Evolutionary conservation across 1,139 yeast genomes (phyloP).

Genomic region (Debaryomyces coudertii): DNA sequence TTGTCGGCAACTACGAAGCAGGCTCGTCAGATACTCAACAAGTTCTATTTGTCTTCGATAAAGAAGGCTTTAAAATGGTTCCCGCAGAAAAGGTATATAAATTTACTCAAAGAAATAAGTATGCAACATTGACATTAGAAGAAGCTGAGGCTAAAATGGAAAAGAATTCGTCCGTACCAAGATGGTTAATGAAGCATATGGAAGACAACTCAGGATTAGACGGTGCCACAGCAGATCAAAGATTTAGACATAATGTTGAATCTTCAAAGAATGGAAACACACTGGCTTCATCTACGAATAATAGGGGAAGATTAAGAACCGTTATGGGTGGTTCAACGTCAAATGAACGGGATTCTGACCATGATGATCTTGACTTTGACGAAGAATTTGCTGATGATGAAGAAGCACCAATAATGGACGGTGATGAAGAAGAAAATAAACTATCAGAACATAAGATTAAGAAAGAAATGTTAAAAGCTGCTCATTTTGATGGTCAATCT

Average conservation of each 20-base stretch:
- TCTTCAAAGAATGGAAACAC: constrained; percentile 23
- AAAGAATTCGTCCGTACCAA: constrained; percentile 73
- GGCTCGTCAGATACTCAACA: constrained; percentile 81
- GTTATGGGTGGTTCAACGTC: constrained; percentile 52
- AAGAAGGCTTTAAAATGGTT: constrained; percentile 87
- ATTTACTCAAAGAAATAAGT: constrained; percentile 90
- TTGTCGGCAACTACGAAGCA: constrained; percentile 96
- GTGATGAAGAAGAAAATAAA: constrained; percentile 92
- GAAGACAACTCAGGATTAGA: constrained; percentile 59
- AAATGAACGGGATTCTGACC: constrained; percentile 72
- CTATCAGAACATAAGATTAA: constrained; percentile 87
- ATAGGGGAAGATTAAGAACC: constrained; percentile 53
- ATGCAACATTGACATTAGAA: constrained; percentile 89
- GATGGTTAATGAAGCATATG: constrained; percentile 96
- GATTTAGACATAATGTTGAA: constrained; percentile 40
- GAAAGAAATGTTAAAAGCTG: constrained; percentile 86
- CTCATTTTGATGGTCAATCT: constrained; percentile 65
- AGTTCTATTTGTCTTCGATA: constrained; percentile 82
- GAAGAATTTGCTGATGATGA: constrained; percentile 99
- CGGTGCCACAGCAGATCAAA: constrained; percentile 47
- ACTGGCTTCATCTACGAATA: constrained; percentile 16
- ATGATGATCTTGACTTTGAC: constrained; percentile 91
- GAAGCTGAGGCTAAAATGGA: constrained; percentile 97
- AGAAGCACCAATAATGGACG: constrained; percentile 97
- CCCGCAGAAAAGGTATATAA: constrained; percentile 94